These are phyloP conservation scores for Anisodus tanguticus DNA, from an alignment of 257 asterid species.

Conservation along the genomic window DNA sequence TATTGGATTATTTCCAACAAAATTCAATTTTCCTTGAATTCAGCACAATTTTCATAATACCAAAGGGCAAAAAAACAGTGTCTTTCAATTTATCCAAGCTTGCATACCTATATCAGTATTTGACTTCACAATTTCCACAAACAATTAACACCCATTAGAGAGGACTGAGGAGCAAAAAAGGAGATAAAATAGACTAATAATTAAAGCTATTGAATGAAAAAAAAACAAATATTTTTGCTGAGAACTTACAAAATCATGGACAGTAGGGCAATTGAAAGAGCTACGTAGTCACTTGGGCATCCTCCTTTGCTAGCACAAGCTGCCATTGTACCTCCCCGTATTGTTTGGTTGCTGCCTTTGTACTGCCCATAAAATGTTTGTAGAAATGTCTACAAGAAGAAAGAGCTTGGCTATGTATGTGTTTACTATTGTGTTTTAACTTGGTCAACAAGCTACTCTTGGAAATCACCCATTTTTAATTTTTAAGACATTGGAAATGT, in stretches of 20 bases:
- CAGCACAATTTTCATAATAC: not conserved
- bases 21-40: not conserved
- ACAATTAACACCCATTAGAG: not conserved
- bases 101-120: not conserved
- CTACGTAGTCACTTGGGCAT: slow-evolving; percentile 79
- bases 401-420: not conserved
- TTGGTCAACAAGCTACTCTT: not conserved
- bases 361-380: slow-evolving; percentile 42
- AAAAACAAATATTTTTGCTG: not conserved
- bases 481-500: not conserved
- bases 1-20: not conserved
- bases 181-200: not conserved
- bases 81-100: not conserved
- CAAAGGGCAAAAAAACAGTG: not conserved
- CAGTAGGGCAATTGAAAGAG: slow-evolving; percentile 63
- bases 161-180: not conserved
- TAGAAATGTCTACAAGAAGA: slow-evolving; percentile 34
- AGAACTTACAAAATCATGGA: slow-evolving; percentile 57
- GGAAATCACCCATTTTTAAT: not conserved
- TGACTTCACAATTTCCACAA: not conserved
- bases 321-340: slow-evolving; percentile 48
- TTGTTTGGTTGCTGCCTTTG: slow-evolving; percentile 29
- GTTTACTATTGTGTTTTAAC: not conserved
- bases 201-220: not conserved
- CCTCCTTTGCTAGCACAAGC: slow-evolving; percentile 77